Evolutionary conservation across 352 stramenopile species (phyloP), one percentile per base, ranked within the genome.

Genomic region (Pythium aphanidermatum): DNA sequence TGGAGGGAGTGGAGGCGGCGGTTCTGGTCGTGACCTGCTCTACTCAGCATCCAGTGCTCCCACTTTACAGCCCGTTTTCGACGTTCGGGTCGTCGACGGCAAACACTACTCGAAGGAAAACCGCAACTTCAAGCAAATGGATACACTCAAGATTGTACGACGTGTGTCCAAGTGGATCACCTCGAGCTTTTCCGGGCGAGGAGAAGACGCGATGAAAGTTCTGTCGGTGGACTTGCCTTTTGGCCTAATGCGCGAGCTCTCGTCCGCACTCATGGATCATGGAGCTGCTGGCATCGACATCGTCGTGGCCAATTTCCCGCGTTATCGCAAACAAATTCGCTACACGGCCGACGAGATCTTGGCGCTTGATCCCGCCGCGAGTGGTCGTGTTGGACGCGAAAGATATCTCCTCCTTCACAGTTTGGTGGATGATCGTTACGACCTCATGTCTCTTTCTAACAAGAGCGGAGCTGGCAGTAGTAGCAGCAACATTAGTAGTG

Each of bases 131-230:
- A 65, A 75, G 46, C 70, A 72, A 26, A 49, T 73, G 42, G 82
- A 93, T 48, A 80, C 51, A n/a, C 70, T 88, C 28, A 87, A 89
- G 51, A 74, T 89, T 34, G 75, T 74, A 28, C 82, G 82, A 3
- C 77, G 79, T n/a, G 82, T 91, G 23, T 88, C 73, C 25, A 93
- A 93, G 47, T 93, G 82, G 82, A 85, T 92, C 45, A 84, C 66
- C 2, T 78, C 79, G 19, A 91, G 77, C 30, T 90, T 93, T 20
- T 77, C 77, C 6, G 80, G 66, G 11, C 64, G 67, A 4, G 76
- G 75, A 13, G 75, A 89, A 7, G 77, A 93, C 24, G 74, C 79
- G 2, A 89, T 91, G 73, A 88, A 89, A 34, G 76, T 94, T 10
- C 46, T 94, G 4, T 92, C 75, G 0, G 68, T 94, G 5, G 83